Base-by-base conservation (phyloP, 495 filamentous ascomycete species). In the Xylaria intraflava region DNA sequence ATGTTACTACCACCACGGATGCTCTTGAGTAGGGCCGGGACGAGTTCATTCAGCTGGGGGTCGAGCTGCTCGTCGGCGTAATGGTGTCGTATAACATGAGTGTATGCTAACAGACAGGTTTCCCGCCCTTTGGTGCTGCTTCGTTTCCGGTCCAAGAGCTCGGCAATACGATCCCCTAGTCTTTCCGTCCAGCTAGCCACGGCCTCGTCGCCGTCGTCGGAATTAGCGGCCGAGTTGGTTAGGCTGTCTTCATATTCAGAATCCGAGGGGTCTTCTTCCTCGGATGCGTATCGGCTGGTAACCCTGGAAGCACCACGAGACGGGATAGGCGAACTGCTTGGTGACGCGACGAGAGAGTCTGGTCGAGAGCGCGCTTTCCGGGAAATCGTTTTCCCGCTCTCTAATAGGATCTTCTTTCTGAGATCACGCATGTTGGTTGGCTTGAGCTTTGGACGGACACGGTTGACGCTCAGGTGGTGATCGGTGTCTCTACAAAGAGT, bases 301-400 rank as follows among this genome's bases (percentile, higher is more conserved):
- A 77, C 77, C 35, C 80, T 78, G 1, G 87, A 90, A 60, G 68
- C 76, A 19, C 71, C 72, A 42, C 81, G 80, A 3, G 86, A 68
- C 14, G 47, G 40, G 3, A 35, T 33, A 26, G 55, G 51, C 0
- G 72, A 68, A 27, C 63, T 65, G 36, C 59, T 64, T 4, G 64
- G 66, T 0, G 73, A 90, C 3, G 76, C 81, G 26, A 80, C 75
- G 14, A 78, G 76, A 1, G 88, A 88, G 10, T 82, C 81, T 42
- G 83, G 78, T 44, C 81, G 78, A 12, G 87, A 88, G 45, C 83
- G 84, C 6, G 90, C 90, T 72, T 95, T 96, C 64, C 86, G 83
- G 31, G 93, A 96, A 45, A 93, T 78, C 31, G 92, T 98, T 76
- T 98, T 98, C 66, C 84, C 83, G 72, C 85, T 88, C 74, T 91